phyloP scores from a whole-genome alignment of 1,139 yeast genomes.

The Meyerozyma guilliermondii region DNA sequence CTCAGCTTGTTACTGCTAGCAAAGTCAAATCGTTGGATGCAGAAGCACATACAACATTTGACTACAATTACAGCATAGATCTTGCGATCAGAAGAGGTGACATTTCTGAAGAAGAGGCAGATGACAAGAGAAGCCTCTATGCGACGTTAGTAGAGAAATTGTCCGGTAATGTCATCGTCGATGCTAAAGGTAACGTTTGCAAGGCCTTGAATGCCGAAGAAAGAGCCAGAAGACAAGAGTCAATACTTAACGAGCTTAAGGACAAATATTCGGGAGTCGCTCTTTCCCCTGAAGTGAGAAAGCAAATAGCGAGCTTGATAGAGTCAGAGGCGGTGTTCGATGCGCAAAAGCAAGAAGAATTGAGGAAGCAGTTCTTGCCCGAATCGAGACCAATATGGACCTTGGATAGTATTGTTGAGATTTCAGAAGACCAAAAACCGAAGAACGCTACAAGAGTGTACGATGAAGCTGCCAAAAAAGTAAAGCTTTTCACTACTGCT shows the following conservation, averaged over 20 bases:
- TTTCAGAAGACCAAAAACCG: background rate
- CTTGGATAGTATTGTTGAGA: background rate
- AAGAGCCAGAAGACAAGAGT: constrained; percentile 14
- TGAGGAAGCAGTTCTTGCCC: constrained; percentile 28
- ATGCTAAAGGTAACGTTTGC: constrained; percentile 23
- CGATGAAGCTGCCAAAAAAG: constrained; percentile 22
- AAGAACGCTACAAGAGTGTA: constrained; percentile 17
- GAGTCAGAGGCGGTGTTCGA: constrained; percentile 32
- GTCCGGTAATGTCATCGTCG: constrained; percentile 24
- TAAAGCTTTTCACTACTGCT: background rate
- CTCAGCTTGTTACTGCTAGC: constrained; percentile 21
- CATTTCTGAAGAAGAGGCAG: constrained; percentile 26
- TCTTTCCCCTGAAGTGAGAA: constrained; percentile 22
- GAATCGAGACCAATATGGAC: constrained; percentile 23
- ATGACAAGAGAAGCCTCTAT: constrained; percentile 19
- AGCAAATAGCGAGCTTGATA: constrained; percentile 21
- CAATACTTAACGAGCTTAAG: constrained; percentile 16
- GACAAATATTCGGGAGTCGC: constrained; percentile 17
- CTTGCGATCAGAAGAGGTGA: constrained; percentile 39
- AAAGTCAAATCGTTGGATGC: constrained; percentile 49
- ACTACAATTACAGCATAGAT: constrained; percentile 43
- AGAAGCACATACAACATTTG: constrained; percentile 49
- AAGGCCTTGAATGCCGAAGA: constrained; percentile 17
- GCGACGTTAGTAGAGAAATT: constrained; percentile 55
- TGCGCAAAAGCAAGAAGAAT: constrained; percentile 17